A percentile compares a stretch with the other conserved stretches of the same genome.
Conservation (phyloP, 371 early-diverging fungal species). For the Saksenaea oblongispora region DNA sequence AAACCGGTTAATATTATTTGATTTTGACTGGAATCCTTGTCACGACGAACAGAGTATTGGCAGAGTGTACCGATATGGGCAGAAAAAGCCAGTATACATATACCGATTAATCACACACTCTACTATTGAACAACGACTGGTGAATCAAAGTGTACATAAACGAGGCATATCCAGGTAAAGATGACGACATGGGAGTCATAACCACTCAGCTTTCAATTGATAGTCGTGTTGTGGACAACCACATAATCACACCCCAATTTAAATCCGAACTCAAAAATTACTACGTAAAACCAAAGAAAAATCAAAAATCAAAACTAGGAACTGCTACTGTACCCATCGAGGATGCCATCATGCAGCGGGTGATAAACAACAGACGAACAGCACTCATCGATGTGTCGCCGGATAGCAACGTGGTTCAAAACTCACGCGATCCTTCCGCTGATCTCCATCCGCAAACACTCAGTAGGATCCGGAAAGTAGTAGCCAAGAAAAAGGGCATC, state of each 20-base stretch:
- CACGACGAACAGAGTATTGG: slow-evolving; percentile 90
- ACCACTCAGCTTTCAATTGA: slow-evolving; percentile 62
- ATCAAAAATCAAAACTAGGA: neutral
- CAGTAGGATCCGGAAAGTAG: neutral
- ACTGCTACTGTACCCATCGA: neutral
- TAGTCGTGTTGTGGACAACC: slow-evolving; percentile 34
- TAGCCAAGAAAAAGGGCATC: neutral
- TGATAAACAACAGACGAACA: neutral
- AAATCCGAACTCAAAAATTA: slow-evolving; percentile 51
- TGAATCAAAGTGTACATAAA: slow-evolving; percentile 34
- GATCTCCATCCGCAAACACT: neutral
- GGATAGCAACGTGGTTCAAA: neutral
- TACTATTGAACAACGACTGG: slow-evolving; percentile 39
- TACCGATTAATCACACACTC: slow-evolving; percentile 50
- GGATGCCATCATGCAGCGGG: neutral
- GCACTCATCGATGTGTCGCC: neutral
- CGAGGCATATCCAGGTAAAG: slow-evolving; percentile 34
- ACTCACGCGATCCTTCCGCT: neutral
- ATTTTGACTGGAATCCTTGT: slow-evolving; percentile 97
- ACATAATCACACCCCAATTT: slow-evolving; percentile 38
- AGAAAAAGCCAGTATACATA: slow-evolving; percentile 52
- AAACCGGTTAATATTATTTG: slow-evolving; percentile 86
- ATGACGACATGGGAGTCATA: neutral
- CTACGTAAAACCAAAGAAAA: slow-evolving; percentile 37
- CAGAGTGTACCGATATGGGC: slow-evolving; percentile 65